Base-by-base conservation (phyloP, 176 grass and related monocot genomes). In the Themeda triandra region DNA sequence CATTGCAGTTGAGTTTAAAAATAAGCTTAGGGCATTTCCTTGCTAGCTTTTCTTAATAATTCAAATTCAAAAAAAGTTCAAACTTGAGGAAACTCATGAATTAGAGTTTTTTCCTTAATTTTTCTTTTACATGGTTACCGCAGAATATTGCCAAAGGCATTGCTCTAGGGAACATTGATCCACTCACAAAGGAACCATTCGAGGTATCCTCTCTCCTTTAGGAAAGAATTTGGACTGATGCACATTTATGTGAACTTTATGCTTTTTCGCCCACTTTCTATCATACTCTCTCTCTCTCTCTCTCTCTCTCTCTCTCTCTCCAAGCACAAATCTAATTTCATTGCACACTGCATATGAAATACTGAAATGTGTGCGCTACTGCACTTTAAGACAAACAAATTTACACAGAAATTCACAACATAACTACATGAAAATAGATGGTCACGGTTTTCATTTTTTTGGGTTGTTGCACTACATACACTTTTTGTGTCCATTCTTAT, bases 131-230 rank as follows among this genome's bases (percentile, higher is more conserved):
- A 79, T 92, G 95, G 95, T 79, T 98, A 87, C 89, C 91, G 7
- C 95, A 95, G 86, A 69, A 76, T 93, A 80, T 98, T 86, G 92
- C 83, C 27, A 95, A 92, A 87, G 92, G 86, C 44, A 93, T 98
- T 92, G 95, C 95, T 77, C 69, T 92, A 85, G 92, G 95, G 28
- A 75, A 88, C 60, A 79, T 98, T 67, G 95, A 98, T 90, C 95
- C 95, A 24, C 73, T 98, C 72, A 93, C 95, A 32, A 98, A 95
- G 83, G 89, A 89, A 75, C 72, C 77, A 63, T 95, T 98, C 62
- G 58, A 95, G 92, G 95, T 95, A 88, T 77, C 53, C 3, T 11
- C 28, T 30, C 56, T 40, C 30, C 21, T 58, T 76, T 31, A 41
- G 1, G 19, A 37, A 39, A 53, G 29, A 33, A 53, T 72, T 44